Conservation (phyloP, 805 yeast species). For the Starmera pachycereana region DNA sequence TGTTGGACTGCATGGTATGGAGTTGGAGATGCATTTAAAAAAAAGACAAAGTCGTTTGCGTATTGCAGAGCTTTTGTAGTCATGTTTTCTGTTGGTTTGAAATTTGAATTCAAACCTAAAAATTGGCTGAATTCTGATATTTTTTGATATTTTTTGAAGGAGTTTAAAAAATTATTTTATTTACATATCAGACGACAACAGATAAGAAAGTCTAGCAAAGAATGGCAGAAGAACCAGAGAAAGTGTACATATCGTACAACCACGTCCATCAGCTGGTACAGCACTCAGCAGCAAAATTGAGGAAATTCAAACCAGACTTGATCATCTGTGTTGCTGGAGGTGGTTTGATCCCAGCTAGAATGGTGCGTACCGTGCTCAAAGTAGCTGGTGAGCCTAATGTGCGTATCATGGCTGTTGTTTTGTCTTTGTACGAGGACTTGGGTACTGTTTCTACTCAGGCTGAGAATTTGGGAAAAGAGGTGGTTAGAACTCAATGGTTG, state of each 20-base stretch:
- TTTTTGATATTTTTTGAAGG: too few relatives aligned
- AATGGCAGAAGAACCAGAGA: slow-evolving; percentile 21
- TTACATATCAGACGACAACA: neutral
- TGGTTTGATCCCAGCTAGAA: slow-evolving; percentile 96
- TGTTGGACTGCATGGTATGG: slow-evolving; percentile 87
- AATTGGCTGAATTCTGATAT: neutral
- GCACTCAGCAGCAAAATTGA: slow-evolving; percentile 49
- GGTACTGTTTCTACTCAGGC: slow-evolving; percentile 45
- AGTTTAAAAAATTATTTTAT: neutral
- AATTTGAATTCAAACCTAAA: neutral
- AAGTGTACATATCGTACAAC: slow-evolving; percentile 71
- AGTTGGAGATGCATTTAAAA: slow-evolving; percentile 79
- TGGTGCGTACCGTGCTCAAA: slow-evolving; percentile 85
- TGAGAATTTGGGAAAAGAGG: slow-evolving; percentile 55
- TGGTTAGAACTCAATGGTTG: slow-evolving; percentile 76
- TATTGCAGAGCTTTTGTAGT: slow-evolving; percentile 12
- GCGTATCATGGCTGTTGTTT: slow-evolving; percentile 89
- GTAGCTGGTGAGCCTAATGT: slow-evolving; percentile 81
- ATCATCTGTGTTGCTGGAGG: slow-evolving; percentile 97
- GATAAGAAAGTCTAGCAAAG: too few relatives aligned
- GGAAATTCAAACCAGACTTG: slow-evolving; percentile 71
- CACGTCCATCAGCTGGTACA: slow-evolving; percentile 71
- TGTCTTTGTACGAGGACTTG: slow-evolving; percentile 82
- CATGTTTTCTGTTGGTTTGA: slow-evolving; percentile 2
- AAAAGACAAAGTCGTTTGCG: slow-evolving; percentile 52